Conservation (phyloP, 2,329 filamentous ascomycete genomes). For the Septoria linicola region DNA sequence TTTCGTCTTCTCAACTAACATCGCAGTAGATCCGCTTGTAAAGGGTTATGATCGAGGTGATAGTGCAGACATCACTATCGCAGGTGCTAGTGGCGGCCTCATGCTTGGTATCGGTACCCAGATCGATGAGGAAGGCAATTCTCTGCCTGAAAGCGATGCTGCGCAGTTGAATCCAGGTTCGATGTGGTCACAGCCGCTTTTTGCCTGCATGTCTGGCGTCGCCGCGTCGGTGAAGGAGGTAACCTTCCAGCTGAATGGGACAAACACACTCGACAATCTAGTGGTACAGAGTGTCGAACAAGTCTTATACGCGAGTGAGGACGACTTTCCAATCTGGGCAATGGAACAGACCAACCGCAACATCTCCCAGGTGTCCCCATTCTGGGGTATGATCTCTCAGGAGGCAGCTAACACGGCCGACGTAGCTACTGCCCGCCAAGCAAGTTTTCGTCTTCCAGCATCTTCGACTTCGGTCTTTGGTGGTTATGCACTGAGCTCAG, state of each 20-base stretch:
- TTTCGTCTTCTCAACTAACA: too few relatives aligned
- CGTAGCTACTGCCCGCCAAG: neutral
- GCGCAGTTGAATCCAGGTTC: conserved; percentile 1
- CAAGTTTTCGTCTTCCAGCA: conserved; percentile 12
- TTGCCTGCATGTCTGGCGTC: conserved; percentile 8
- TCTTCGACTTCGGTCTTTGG: neutral
- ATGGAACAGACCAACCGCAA: conserved; percentile 7
- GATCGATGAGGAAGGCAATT: conserved; percentile 7
- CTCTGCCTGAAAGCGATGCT: neutral
- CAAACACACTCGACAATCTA: conserved; percentile 15
- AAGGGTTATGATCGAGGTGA: conserved; percentile 1
- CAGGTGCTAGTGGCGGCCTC: conserved; percentile 8
- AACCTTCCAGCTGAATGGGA: conserved; percentile 21
- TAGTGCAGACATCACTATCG: neutral
- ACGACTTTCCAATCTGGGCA: conserved; percentile 11
- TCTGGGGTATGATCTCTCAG: conserved; percentile 11
- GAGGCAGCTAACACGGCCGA: neutral
- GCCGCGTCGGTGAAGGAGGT: conserved; percentile 13
- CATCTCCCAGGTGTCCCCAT: neutral
- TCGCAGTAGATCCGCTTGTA: conserved; percentile 2
- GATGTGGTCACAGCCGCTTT: conserved; percentile 14
- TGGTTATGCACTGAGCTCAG: neutral
- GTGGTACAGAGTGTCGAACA: conserved; percentile 10
- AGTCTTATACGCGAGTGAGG: conserved; percentile 1
- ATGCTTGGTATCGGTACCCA: conserved; percentile 4